phyloP scores from a whole-genome alignment of 345 rosid genomes.

The Bruguiera parviflora region DNA sequence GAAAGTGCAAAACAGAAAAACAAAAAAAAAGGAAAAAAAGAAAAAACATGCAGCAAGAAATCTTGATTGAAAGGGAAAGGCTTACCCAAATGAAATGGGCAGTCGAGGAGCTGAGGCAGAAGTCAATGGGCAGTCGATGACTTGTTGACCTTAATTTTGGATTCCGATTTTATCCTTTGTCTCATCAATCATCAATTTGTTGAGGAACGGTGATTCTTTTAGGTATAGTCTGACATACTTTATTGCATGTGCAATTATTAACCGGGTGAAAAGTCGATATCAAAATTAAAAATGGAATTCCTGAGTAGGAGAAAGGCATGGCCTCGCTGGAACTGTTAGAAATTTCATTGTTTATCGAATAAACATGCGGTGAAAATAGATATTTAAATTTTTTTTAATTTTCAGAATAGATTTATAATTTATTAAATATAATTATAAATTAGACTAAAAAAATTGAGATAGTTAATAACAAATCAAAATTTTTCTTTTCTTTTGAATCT shows the following conservation, averaged over 20 bases:
- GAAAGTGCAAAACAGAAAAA: conserved; percentile 78
- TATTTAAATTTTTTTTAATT: too few relatives aligned
- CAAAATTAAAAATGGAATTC: conserved; percentile 36
- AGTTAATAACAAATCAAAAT: too few relatives aligned
- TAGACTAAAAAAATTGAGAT: too few relatives aligned
- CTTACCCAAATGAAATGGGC: conserved; percentile 95
- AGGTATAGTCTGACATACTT: background rate
- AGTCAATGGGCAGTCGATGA: conserved; percentile 70
- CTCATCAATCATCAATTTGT: background rate
- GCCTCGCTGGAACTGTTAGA: conserved; percentile 33
- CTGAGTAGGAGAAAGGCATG: conserved; percentile 33
- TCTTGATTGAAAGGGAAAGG: conserved; percentile 83
- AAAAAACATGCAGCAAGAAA: conserved; percentile 86
- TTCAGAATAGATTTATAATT: too few relatives aligned
- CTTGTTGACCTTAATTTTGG: conserved; percentile 7
- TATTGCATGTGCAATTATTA: conserved; percentile 9
- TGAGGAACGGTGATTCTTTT: background rate
- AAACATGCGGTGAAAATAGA: too few relatives aligned
- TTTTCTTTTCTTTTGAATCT: too few relatives aligned
- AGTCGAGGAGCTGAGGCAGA: conserved; percentile 84
- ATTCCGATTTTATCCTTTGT: background rate
- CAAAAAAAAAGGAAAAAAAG: conserved; percentile 82
- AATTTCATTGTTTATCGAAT: too few relatives aligned
- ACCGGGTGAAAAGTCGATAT: conserved; percentile 53
- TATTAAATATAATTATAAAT: too few relatives aligned